Evolutionary conservation across 495 filamentous ascomycete genomes (phyloP), one percentile per base, ranked within the genome.

Genomic region (Aspergillus ellipticus): DNA sequence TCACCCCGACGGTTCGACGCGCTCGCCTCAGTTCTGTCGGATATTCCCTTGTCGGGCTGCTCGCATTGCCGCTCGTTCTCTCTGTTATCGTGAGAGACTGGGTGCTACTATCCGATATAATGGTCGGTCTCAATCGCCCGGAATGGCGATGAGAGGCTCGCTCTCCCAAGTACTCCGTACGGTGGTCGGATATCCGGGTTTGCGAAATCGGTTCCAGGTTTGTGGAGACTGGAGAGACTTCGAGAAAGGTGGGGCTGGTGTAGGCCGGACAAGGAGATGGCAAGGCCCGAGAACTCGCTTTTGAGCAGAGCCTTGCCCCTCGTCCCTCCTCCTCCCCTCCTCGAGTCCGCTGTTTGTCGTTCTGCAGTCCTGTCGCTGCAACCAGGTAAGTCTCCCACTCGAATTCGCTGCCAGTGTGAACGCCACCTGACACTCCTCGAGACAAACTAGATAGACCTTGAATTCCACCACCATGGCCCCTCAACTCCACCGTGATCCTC

Each of bases 401-500:
- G 17, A 6, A 42, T 17, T 29, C 45, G 47, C 15, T 31, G 16
- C 0, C 39, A 16, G 24, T 1, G 11, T 49, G 11, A 11, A 26
- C 11, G 19, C 16, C 16, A 42, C 15, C 39, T 39, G 19, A 52
- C 50, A 0, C 21, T 3, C n/a, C 15, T 26, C 5, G 31, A 42
- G 31, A n/a, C n/a, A 43, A n/a, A 15, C 15, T 39, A n/a, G 13
- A 15, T 39, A 39, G 35, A 28, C 10, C 4, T 15, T 49, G 1
- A 22, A 41, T 16, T 24, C 41, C 42, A 51, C 60, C 61, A 68
- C 26, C 28, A 76, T 76, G 73, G 62, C 68, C 48, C 65, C 65
- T 59, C 63, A 68, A 59, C 64, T 80, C 48, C 80, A 82, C 66
- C 82, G 79, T 67, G 75, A 76, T 29, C 87, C 88, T 42, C 89